Evolutionary conservation across 2,329 filamentous ascomycete genomes (phyloP), one percentile per base, ranked within the genome.

Genomic region (Blastomyces percursus): DNA sequence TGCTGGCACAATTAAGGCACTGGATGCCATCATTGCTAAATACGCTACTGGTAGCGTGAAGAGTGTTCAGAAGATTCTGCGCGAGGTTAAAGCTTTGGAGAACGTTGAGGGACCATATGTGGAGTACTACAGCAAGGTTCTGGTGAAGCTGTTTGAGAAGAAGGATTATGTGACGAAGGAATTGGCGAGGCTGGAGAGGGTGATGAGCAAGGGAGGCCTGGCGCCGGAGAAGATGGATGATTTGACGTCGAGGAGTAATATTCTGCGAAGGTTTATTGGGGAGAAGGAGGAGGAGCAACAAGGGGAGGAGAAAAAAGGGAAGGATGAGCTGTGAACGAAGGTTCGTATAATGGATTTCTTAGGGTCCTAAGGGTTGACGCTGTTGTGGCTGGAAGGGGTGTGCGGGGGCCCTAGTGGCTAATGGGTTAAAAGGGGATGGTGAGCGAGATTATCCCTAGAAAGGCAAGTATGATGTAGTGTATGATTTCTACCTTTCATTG

Each of bases 81-180:
- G 81, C 52, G 88, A 95, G 77, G 81, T 89, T 61, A 87, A 88
- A 80, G 87, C 88, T 79, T 84, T 85, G 65, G 86, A 86, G 27
- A 82, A 82, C 69, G 79, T 94, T 60, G 84, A 87, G 78, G 86
- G 87, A 76, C 90, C 90, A 80, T 96, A 93, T 73, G 90, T 90
- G 56, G 84, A 92, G 77, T 99, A 99, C 84, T 97, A 99, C 76
- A 81, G 94, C 74, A 90, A 90, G 74, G 91, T 96, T 61, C 88
- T 94, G 65, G 85, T 90, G 74, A 97, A 96, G 85, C 79, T 94
- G 66, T 82, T 80, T 73, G 81, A 87, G 75, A 95, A 88, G 78
- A 82, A 88, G 65, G 87, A 81, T 60, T 96, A 90, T 72, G 90
- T 86, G 58, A 79, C 84, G 73, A 97, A 96, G 85, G 93, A 97